Percentiles rank a stretch among this genome's conserved stretches.
Conservation (phyloP, 2,329 filamentous ascomycete species). For the Macrophomina pseudophaseolina region DNA sequence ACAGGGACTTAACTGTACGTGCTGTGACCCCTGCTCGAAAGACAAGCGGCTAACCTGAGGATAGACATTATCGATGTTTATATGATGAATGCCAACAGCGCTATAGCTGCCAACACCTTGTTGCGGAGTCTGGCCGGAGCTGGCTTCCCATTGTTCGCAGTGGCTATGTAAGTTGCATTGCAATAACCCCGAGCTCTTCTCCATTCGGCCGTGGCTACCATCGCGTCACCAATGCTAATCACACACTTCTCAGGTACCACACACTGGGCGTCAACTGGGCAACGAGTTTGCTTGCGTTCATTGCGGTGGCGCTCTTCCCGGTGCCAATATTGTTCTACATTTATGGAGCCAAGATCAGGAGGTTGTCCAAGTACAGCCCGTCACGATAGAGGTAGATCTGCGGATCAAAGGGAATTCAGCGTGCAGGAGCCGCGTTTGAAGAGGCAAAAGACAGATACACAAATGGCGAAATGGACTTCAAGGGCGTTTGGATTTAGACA, state of each 20-base stretch:
- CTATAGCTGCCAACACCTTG: constrained; percentile 35
- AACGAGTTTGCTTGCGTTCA: constrained; percentile 39
- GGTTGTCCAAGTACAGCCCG: constrained; percentile 24
- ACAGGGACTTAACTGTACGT: constrained; percentile 46
- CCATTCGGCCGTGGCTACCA: no score
- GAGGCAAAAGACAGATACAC: background rate
- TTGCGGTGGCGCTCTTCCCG: constrained; percentile 40
- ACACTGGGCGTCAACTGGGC: constrained; percentile 44
- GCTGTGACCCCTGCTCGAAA: no score
- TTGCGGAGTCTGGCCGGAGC: constrained; percentile 32
- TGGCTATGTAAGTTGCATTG: constrained; percentile 29
- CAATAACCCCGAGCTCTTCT: no score
- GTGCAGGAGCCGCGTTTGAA: background rate
- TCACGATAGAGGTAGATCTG: background rate
- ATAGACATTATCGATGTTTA: constrained; percentile 52
- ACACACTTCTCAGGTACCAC: constrained; percentile 34
- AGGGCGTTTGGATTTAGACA: no score
- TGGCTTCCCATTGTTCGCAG: constrained; percentile 33
- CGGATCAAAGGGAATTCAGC: no score
- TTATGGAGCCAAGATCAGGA: constrained; percentile 40
- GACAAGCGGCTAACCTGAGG: no score
- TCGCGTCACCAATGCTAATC: background rate
- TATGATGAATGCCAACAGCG: constrained; percentile 41
- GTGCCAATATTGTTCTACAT: constrained; percentile 44
- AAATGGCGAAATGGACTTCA: no score